Evolutionary conservation across 352 stramenopile species (phyloP).

Genomic region (Phytophthora sansomeana): DNA sequence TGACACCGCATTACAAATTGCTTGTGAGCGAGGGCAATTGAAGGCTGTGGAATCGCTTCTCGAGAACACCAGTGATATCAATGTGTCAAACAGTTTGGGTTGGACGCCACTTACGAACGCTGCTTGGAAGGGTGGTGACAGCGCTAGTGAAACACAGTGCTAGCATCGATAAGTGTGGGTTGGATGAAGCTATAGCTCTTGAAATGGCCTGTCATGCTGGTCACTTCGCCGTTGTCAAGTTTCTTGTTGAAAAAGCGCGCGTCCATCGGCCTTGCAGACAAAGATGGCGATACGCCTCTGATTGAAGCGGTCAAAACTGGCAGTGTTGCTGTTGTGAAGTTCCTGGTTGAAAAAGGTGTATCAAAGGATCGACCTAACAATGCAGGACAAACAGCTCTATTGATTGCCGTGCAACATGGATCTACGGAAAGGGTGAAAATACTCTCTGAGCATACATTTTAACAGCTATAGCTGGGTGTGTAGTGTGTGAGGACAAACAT

Average conservation of each 20-base stretch:
- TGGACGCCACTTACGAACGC: no score
- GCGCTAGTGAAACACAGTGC: no score
- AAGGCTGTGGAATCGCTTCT: no score
- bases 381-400: background rate
- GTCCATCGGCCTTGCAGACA: background rate
- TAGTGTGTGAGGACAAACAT: no score
- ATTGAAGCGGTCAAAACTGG: no score
- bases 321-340: background rate
- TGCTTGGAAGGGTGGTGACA: no score
- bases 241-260: background rate
- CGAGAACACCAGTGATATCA: no score
- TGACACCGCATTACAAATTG: background rate
- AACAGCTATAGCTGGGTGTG: no score
- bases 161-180: background rate
- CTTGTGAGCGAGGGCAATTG: no score
- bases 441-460: background rate
- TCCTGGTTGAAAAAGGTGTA: background rate
- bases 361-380: background rate
- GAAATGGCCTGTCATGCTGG: background rate
- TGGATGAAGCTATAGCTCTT: background rate
- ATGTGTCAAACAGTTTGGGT: no score
- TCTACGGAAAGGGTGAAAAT: background rate
- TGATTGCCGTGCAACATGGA: background rate
- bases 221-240: background rate
- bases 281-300: background rate